Base-by-base conservation (phyloP, 805 yeast species). In the Yarrowia divulgata region DNA sequence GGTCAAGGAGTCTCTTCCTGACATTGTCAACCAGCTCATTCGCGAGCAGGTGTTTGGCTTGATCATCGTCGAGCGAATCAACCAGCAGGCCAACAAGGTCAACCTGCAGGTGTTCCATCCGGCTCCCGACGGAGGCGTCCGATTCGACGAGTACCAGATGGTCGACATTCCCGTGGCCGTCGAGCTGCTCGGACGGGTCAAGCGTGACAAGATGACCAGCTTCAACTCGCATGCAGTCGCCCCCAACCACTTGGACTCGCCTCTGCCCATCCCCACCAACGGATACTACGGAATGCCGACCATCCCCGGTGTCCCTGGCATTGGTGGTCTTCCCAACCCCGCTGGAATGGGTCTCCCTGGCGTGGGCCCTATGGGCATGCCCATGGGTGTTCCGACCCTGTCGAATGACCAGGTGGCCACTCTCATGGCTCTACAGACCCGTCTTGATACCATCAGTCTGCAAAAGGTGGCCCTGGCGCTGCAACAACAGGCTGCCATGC, bases 61-160 rank as follows among this genome's bases (percentile, higher is more conserved):
- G 1, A 85, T 91, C 49, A 80, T 90, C 8, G 83, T 92, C 19
- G 86, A 87, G 70, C 83, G 83, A 45, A 77, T 81, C n/a, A 77
- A 81, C 50, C 80, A 76, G 68, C 69, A 49, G 50, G 64, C 71
- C 19, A 81, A 81, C 35, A 81, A 81, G 55, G 84, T 92, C 29
- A 92, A 90, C 74, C 80, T 91, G 14, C 93, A 89, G 77, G 84
- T 90, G 1, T 93, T 90, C 76, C 90, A 90, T 74, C 83, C 82
- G 49, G 84, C 89, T 0, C 78, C 85, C 0, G 89, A 87, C 73
- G 93, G 93, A 8, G 86, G 91, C 10, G 75, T 75, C 19, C 69
- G 75, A 29, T 93, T 90, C 77, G 97, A 92, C 74, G 97, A 93
- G 75, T 93, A 92, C 75, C 83, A 89, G 3, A 85, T 85, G 58